These are phyloP conservation scores for Dactylonectria macrodidyma DNA, from an alignment of 2,329 filamentous ascomycete species.

Conservation along the genomic window DNA sequence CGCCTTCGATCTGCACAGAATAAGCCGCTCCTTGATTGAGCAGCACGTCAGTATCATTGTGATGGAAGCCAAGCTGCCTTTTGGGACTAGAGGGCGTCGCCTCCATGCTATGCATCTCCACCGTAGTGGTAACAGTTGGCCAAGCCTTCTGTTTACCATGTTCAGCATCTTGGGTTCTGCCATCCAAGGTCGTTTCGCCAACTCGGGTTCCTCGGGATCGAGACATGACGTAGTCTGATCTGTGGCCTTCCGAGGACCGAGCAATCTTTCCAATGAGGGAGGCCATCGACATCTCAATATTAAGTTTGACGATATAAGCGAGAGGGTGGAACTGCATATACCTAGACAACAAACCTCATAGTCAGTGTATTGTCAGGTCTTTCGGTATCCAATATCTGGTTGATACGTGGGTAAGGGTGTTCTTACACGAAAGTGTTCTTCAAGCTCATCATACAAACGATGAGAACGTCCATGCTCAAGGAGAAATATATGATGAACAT, in stretches of 20 bases:
- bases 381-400: too few relatives aligned
- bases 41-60: slow-evolving; percentile 25
- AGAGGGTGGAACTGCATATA: neutral
- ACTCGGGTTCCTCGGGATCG: slow-evolving; percentile 16
- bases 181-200: slow-evolving; percentile 6
- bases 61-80: slow-evolving; percentile 25
- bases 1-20: slow-evolving; percentile 24
- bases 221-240: slow-evolving; percentile 2
- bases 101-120: slow-evolving; percentile 29
- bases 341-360: neutral
- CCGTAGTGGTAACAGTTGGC: slow-evolving; percentile 27
- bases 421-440: neutral
- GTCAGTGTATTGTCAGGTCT: slow-evolving; percentile 6
- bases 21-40: slow-evolving; percentile 18
- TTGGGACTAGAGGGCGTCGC: neutral
- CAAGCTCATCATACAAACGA: slow-evolving; percentile 1
- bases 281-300: slow-evolving; percentile 40
- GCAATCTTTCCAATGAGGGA: slow-evolving; percentile 2
- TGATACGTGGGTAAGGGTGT: neutral
- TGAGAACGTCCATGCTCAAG: slow-evolving; percentile 9
- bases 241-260: neutral
- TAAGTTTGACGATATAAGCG: slow-evolving; percentile 28
- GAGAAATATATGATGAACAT: slow-evolving; percentile 12
- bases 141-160: slow-evolving; percentile 13
- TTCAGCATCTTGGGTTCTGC: neutral